A percentile compares a stretch with the other conserved stretches of the same genome.
phyloP scores from a whole-genome alignment of 2,329 filamentous ascomycete species.

The Bipolaris zeicola region DNA sequence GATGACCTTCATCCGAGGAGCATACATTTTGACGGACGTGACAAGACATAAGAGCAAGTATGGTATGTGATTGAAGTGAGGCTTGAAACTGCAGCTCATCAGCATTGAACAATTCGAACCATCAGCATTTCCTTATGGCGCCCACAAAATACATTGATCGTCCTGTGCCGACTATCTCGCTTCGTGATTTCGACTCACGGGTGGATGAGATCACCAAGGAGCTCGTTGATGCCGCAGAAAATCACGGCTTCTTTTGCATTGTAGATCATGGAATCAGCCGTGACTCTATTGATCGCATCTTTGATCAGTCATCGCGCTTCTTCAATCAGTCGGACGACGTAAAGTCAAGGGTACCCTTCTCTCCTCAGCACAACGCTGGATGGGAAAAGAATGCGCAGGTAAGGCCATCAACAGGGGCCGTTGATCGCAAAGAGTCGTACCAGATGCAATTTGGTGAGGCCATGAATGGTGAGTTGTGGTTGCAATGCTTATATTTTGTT shows the following conservation, averaged over 20 bases:
- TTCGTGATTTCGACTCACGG: slow-evolving; percentile 59
- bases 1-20: neutral
- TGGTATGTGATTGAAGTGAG: neutral
- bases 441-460: slow-evolving; percentile 66
- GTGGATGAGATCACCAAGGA: slow-evolving; percentile 60
- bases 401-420: slow-evolving; percentile 57
- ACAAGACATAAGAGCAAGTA: slow-evolving; percentile 9
- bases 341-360: slow-evolving; percentile 60
- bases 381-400: slow-evolving; percentile 60
- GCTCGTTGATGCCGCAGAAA: slow-evolving; percentile 61
- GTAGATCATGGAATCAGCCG: slow-evolving; percentile 60
- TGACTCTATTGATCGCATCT: slow-evolving; percentile 59
- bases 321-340: slow-evolving; percentile 53
- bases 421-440: slow-evolving; percentile 67
- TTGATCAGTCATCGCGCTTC: slow-evolving; percentile 58
- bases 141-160: slow-evolving; percentile 21
- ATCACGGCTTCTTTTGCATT: slow-evolving; percentile 65
- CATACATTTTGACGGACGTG: neutral
- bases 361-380: slow-evolving; percentile 59
- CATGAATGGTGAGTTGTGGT: slow-evolving; percentile 50
- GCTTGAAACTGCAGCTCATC: neutral
- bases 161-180: slow-evolving; percentile 50
- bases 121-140: slow-evolving; percentile 10
- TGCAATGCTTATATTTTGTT: neutral
- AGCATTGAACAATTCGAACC: neutral